phyloP scores from a whole-genome alignment of 1,139 yeast species.

The Entelexis sorbosivorans region DNA sequence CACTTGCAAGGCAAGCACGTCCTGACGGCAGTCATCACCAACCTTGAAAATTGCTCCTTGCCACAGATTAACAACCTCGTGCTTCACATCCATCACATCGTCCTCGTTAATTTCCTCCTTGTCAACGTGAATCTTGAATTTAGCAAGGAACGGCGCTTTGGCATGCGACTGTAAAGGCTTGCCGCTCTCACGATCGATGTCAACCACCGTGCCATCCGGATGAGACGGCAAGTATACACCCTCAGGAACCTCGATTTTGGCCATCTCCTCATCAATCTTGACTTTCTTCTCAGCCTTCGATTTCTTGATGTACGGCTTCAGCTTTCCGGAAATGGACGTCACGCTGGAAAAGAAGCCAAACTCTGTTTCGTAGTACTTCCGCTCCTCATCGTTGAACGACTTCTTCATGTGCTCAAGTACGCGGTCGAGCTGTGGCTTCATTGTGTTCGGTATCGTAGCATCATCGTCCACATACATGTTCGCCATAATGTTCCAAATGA shows the following conservation, averaged over 20 bases:
- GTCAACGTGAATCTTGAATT: constrained; percentile 68
- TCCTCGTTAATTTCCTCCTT: constrained; percentile 33
- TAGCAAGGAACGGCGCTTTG: constrained; percentile 96
- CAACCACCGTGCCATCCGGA: constrained; percentile 90
- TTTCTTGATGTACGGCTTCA: constrained; percentile 86
- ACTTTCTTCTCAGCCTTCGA: constrained; percentile 92
- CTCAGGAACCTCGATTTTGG: constrained; percentile 57
- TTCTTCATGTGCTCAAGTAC: constrained; percentile 58
- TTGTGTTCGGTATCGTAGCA: constrained; percentile 54
- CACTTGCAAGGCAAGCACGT: constrained; percentile 83
- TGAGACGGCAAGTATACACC: constrained; percentile 93
- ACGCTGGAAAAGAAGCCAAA: constrained; percentile 85
- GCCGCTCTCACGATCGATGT: constrained; percentile 85
- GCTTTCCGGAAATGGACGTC: constrained; percentile 84
- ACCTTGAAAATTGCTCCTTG: constrained; percentile 97
- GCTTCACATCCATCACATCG: constrained; percentile 27
- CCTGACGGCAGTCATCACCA: constrained; percentile 98
- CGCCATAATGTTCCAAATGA: constrained; percentile 96
- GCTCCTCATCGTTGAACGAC: constrained; percentile 51
- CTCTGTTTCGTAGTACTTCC: constrained; percentile 64
- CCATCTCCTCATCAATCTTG: constrained; percentile 95
- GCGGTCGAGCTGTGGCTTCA: constrained; percentile 73
- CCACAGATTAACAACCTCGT: constrained; percentile 37
- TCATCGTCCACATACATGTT: constrained; percentile 85
- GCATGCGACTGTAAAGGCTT: constrained; percentile 97